These are phyloP conservation scores for Perkinsela sp. DNA, from an alignment of 208 protist genomes.

Conservation along the genomic window DNA sequence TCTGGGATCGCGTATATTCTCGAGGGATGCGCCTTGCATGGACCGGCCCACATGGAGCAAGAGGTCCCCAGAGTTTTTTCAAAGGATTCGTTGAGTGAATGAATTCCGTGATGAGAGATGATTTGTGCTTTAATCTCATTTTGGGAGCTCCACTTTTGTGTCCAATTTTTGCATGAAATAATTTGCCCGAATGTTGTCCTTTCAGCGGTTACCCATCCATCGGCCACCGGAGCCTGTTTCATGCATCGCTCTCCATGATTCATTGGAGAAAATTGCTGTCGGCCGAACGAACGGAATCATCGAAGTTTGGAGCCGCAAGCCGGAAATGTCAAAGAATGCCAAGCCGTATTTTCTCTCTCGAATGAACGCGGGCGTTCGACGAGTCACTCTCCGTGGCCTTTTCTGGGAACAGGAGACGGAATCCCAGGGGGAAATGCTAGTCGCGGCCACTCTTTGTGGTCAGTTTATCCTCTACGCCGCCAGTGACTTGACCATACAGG, in stretches of 20 bases:
- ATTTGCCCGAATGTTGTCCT: not conserved
- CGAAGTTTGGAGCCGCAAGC: not conserved
- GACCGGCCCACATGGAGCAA: not conserved
- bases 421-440: not conserved
- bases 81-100: not conserved
- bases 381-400: not conserved
- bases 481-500: not conserved
- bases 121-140: not conserved
- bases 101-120: not conserved
- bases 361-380: not conserved
- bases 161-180: too few species aligned
- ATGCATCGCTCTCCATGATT: not conserved
- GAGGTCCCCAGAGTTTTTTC: not conserved
- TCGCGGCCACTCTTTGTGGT: not conserved
- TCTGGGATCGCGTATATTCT: not conserved
- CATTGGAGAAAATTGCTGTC: not conserved
- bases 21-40: not conserved
- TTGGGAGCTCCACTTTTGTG: not conserved
- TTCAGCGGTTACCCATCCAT: not conserved
- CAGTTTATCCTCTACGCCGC: not conserved
- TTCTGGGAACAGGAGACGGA: not conserved
- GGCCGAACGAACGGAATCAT: not conserved
- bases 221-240: not conserved
- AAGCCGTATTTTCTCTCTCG: not conserved
- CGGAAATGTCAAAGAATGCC: too few species aligned